Percentiles rank a stretch among this genome's conserved stretches.
Conservation (phyloP, 2,329 filamentous ascomycete genomes). For the Fusarium torulosum region DNA sequence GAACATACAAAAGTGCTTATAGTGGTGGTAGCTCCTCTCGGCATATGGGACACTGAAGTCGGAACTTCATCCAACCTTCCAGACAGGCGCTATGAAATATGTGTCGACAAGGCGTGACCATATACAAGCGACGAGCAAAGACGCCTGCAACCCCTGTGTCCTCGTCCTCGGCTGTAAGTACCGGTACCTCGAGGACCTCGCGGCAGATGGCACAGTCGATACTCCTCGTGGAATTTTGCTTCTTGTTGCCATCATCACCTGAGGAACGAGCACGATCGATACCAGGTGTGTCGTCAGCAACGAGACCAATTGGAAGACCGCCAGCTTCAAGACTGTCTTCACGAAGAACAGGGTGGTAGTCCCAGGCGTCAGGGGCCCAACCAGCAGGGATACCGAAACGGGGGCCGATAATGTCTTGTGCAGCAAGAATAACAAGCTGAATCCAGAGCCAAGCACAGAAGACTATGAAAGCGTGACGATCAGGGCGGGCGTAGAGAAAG, state of each 20-base stretch:
- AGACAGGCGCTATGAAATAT: conserved; percentile 94
- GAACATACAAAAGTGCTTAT: conserved; percentile 57
- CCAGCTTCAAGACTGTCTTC: conserved; percentile 86
- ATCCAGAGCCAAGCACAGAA: conserved; percentile 84
- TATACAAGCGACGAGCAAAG: conserved; percentile 85
- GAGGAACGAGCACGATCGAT: conserved; percentile 49
- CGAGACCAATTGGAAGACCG: conserved; percentile 81
- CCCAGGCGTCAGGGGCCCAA: conserved; percentile 82
- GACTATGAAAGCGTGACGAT: conserved; percentile 72
- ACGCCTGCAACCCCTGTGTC: conserved; percentile 73
- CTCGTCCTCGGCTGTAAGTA: conserved; percentile 72
- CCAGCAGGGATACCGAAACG: conserved; percentile 83
- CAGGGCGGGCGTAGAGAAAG: conserved; percentile 80
- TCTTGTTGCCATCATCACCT: conserved; percentile 53
- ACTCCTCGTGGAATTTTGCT: conserved; percentile 55
- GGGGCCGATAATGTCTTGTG: conserved; percentile 87
- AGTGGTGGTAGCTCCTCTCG: conserved; percentile 88
- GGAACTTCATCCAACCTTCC: conserved; percentile 95
- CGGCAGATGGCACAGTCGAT: conserved; percentile 98
- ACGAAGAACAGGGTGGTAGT: conserved; percentile 91
- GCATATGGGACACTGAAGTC: conserved; percentile 95
- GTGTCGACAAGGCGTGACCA: conserved; percentile 97
- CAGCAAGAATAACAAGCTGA: conserved; percentile 82
- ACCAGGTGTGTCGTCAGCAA: conserved; percentile 49
- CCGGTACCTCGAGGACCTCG: conserved; percentile 89